Conservation (phyloP, 768 basidiomycete species). For the Lenzites betulinus region DNA sequence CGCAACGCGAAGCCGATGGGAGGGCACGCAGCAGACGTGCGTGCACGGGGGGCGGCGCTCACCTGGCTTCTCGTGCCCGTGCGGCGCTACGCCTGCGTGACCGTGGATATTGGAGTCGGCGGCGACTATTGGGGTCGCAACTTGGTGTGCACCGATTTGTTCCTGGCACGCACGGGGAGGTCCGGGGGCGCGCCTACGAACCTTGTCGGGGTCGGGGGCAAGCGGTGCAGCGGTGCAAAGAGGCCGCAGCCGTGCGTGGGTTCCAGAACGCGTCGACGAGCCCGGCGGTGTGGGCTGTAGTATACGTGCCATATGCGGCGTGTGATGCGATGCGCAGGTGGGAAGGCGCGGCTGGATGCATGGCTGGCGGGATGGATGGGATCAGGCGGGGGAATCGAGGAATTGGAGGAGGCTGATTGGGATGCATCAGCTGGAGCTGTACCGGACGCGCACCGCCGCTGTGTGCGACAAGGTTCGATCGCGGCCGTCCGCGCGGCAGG, state of each 20-base stretch:
- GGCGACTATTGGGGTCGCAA: no score
- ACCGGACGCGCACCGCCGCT: background rate
- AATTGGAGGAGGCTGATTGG: constrained; percentile 11
- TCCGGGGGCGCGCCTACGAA: background rate
- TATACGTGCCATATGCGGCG: background rate
- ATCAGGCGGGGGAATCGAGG: constrained; percentile 6
- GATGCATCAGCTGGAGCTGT: constrained; percentile 10
- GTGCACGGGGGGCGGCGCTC: background rate
- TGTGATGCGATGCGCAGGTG: background rate
- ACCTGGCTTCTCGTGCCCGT: no score
- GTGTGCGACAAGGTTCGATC: constrained; percentile 13
- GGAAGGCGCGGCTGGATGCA: background rate
- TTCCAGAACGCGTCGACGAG: constrained; percentile 2
- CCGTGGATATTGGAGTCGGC: no score
- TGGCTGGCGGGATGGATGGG: background rate
- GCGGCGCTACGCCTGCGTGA: no score
- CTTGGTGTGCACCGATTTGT: no score
- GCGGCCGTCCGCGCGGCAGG: background rate
- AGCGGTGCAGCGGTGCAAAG: constrained; percentile 11
- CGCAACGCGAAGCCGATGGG: background rate
- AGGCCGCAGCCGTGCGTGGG: constrained; percentile 13
- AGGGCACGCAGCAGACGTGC: background rate
- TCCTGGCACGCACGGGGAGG: no score
- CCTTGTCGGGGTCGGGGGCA: background rate
- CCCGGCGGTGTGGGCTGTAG: background rate